phyloP scores from a whole-genome alignment of 2,329 filamentous ascomycete genomes.

The Huntiella decipiens region DNA sequence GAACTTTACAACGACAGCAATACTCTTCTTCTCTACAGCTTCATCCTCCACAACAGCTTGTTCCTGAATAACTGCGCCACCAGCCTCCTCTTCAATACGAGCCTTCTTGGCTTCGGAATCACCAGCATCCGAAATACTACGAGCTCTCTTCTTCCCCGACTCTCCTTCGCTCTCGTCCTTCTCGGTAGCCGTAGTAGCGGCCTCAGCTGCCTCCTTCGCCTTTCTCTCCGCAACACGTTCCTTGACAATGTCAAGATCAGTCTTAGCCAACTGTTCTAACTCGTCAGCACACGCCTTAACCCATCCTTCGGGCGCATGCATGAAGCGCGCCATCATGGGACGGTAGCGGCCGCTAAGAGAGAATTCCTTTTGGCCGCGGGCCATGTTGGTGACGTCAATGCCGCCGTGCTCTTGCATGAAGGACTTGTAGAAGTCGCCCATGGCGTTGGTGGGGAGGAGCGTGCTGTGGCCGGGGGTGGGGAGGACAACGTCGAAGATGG shows the following conservation, averaged over 20 bases:
- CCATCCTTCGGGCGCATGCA: constrained; percentile 15
- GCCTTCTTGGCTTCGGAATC: constrained; percentile 15
- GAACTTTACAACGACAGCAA: constrained; percentile 54
- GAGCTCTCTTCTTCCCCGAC: constrained; percentile 8
- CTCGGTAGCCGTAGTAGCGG: constrained; percentile 11
- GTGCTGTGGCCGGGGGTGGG: constrained; percentile 87
- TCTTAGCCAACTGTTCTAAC: constrained; percentile 72
- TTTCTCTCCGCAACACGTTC: constrained; percentile 14
- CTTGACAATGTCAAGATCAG: constrained; percentile 56
- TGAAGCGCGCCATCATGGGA: constrained; percentile 58
- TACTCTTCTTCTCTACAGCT: constrained; percentile 24
- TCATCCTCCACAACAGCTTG: constrained; percentile 14
- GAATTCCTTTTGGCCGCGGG: constrained; percentile 66
- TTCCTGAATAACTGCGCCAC: constrained; percentile 4
- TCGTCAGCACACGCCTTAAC: constrained; percentile 48
- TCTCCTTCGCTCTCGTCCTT: constrained; percentile 1
- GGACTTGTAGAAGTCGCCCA: constrained; percentile 64
- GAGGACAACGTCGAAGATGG: constrained; percentile 74
- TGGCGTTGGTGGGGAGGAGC: constrained; percentile 63
- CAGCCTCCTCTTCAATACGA: constrained; percentile 14
- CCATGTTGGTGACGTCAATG: constrained; percentile 74
- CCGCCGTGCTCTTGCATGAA: constrained; percentile 78
- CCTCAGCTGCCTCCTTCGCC: neutral
- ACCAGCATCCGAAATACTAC: constrained; percentile 11
- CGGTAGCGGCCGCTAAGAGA: constrained; percentile 79